Base-by-base conservation (phyloP, 164 flowering plant genomes). In the Piper longum region DNA sequence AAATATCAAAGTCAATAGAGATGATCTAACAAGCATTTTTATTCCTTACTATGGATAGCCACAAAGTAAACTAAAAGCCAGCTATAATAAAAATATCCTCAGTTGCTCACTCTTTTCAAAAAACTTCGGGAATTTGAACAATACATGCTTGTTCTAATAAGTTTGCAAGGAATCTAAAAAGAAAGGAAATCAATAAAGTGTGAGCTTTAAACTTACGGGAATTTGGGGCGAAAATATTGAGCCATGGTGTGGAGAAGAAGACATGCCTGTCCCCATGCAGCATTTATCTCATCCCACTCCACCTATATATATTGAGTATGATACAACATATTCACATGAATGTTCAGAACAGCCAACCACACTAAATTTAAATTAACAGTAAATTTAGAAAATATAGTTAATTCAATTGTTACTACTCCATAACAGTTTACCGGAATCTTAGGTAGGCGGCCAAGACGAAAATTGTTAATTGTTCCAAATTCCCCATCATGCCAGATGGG, bases 261-360 rank as follows among this genome's bases (percentile, higher is more conserved):
- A 71, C 97, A 90, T 57, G 97, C 96, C 79, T 90, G 99, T 54
- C 99, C 99, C 97, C 97, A 95, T 26, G 99, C 97, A 75, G 97
- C 97, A 86, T 95, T 95, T 74, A 88, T 85, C 81, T 95, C 99
- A 77, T 95, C 97, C 99, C 97, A 91, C 70, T 95, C 99, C 64
- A 93, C 95, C 98, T 93, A 69, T 41, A 59, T 41, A 43, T 66
- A 40, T 40, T 14, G 54, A 9, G 11, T 54, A 61, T 12, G 12
- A 57, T 18, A 5, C n/a, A 11, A 16, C 26, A 52, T 52, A 36
- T 13, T 54, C 43, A 44, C 43, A 26, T 18, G 5, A 48, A 17
- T 18, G 39, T 16, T 7, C 3, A 43, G 48, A 26, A 48, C 16
- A 48, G 8, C 14, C 13, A 13, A 18, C 3, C n/a, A 62, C 56